Base-by-base conservation (phyloP, 192 early-diverging fungal species). In the Backusella tuberculispora region DNA sequence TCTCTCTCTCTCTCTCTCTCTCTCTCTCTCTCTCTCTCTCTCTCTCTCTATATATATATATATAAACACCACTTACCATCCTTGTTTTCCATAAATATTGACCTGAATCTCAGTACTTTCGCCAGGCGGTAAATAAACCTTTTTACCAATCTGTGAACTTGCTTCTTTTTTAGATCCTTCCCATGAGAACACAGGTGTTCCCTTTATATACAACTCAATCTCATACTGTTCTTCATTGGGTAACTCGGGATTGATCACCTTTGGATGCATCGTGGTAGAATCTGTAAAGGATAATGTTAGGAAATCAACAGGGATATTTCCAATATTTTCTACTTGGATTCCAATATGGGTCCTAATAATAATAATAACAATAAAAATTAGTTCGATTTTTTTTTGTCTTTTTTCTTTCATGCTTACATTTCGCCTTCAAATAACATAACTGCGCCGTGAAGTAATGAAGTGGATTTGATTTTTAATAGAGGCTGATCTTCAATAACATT, bases 381-480 rank as follows among this genome's bases (percentile, higher is more conserved):
- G 15, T 43, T 67, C 24, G 3, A 14, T 34, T 13, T 37, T 34
- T 24, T 13, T 65, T 34, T 13, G 3, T 65, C 0, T 65, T 13
- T 65, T 10, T 21, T 43, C 3, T 12, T 67, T 43, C 0, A 10
- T 40, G 9, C 60, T 67, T 66, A 66, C 46, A 90, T 82, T 81
- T 95, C 94, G 37, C 94, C 94, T 74, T 95, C 93, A 76, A 92
- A 95, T 21, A 95, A 73, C 92, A 94, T 95, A 15, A 92, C 72
- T 5, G 93, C 91, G 24, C 87, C 85, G 66, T 91, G 88, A 74
- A 81, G 78, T 24, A 82, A 80, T 21, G 81, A 91, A 26, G 83
- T 90, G 8, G 76, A 86, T 69, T 82, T 89, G 38, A 93, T 87
- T 64, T 94, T 89, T 34, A 95, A 53, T 44, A 92, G 60, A 2